Base-by-base conservation (phyloP, 306 rosid genomes). In the Cucurbita pepo region DNA sequence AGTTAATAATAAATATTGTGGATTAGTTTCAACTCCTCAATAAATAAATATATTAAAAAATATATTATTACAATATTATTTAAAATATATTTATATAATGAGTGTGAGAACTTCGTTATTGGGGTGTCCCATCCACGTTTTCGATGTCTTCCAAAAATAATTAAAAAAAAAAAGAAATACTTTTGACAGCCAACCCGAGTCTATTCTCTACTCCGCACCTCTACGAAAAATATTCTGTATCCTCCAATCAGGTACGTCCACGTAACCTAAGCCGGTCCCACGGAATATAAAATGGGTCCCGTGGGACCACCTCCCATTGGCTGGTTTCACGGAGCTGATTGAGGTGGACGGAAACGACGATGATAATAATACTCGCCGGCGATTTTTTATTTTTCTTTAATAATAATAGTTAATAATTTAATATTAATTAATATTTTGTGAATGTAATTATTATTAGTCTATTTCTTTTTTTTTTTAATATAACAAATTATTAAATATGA, bases 111-210 rank as follows among this genome's bases (percentile, higher is more conserved):
- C 8, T 18, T 16, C 1, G 48, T 16, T 38, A 14, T 62, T 4
- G n/a, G 72, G 56, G 40, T 67, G 72, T 25, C 72, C 72, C 72
- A 67, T 67, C 72, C 72, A 67, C 72, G 56, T 67, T 64, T 30
- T 21, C 56, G 37, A 67, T 67, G 41, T 67, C 72, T 67, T 12
- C 21, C 13, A 10, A 64, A 10, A 34, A 6, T 1, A 34, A 30
- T 6, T 30, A 57, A 2, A 3, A 30, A 61, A 61, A 64, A 43
- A 16, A 41, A 15, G 14, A 41, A 64, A 43, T 13, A 21, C 19
- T 45, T 47, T 52, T 66, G 56, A 66, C 56, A 67, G 16, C 71
- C 36, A 64, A 4, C 18, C 54, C 52, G 44, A 19, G 5, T 44
- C 71, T 19, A 11, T 60, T 4, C 51, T 63, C 70, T 63, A 38